A percentile compares a stretch with the other conserved stretches of the same genome.
phyloP scores from a whole-genome alignment of 75 land plant genomes.

The Picea sitchensis region DNA sequence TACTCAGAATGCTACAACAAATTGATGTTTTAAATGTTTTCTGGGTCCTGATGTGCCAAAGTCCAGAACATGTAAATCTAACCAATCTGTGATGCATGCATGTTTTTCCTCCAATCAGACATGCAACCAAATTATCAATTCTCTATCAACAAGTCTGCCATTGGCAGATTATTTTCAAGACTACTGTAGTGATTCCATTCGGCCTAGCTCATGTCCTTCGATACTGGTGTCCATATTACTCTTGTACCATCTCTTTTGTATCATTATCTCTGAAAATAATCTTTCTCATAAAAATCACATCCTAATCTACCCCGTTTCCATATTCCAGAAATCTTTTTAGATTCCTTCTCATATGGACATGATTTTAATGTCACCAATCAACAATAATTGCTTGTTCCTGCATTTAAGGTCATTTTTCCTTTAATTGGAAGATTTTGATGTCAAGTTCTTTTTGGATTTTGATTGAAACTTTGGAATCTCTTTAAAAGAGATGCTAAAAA shows the following conservation, averaged over 20 bases:
- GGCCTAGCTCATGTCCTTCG: not conserved
- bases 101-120: not conserved
- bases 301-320: too few relatives aligned
- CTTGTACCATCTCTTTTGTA: not conserved
- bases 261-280: too few relatives aligned
- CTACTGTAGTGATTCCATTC: not conserved
- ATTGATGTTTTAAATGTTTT: not conserved
- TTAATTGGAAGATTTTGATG: too few relatives aligned
- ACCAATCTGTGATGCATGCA: not conserved
- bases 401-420: too few relatives aligned
- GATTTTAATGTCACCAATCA: too few relatives aligned
- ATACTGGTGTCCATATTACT: not conserved
- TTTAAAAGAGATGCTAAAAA: too few relatives aligned
- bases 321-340: too few relatives aligned
- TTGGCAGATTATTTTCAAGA: not conserved
- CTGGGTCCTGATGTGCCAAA: not conserved
- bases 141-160: not conserved
- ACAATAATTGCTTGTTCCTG: too few relatives aligned
- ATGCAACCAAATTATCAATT: not conserved
- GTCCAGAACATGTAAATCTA: not conserved
- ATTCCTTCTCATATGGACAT: too few relatives aligned
- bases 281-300: not conserved
- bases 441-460: too few relatives aligned
- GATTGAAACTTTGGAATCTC: too few relatives aligned
- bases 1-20: too few relatives aligned